Base-by-base conservation (phyloP, 441 rosid species). In the Pelargonium australe region DNA sequence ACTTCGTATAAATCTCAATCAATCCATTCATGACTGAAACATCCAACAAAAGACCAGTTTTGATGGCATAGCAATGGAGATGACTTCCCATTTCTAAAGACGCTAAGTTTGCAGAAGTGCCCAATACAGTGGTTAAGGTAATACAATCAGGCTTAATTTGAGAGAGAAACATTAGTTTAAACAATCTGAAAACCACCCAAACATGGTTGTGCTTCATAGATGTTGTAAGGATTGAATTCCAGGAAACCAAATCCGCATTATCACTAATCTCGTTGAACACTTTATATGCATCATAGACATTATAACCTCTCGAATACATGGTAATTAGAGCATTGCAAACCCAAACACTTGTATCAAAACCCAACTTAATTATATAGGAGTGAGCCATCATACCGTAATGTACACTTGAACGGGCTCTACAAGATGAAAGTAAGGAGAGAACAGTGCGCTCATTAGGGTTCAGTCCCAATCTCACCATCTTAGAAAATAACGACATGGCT, bases 1-100 rank as follows among this genome's bases (percentile, higher is more conserved):
- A 85, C 67, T 85, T 86, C 41, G 83, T 79, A 63, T 86, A 83
- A 86, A 85, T 75, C 80, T 86, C 86, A 40, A 82, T 79, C 66
- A 86, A 61, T 5, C 85, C 76, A 63, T 86, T 86, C 63, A 20
- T 70, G 60, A 85, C 78, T 61, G 76, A 79, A n/a, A 76, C 78
- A 68, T 83, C 80, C 61, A 67, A 72, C 55, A 68, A 66, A 75
- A 85, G 72, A 25, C 84, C 86, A 6, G 76, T 65, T 83, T 86
- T 86, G 7, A 77, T 7, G 37, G 75, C 73, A 57, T 75, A 79
- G 83, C 87, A 76, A 70, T 82, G 86, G 49, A 80, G 70, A 79
- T 85, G 87, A 69, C 75, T 79, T 64, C 85, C 86, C 79, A 85
- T 73, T 66, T 82, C 81, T 11, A 85, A 67, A 47, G 91, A 83